Evolutionary conservation across 441 rosid species (phyloP), one percentile per base, ranked within the genome.

Genomic region (Pelargonium australe): DNA sequence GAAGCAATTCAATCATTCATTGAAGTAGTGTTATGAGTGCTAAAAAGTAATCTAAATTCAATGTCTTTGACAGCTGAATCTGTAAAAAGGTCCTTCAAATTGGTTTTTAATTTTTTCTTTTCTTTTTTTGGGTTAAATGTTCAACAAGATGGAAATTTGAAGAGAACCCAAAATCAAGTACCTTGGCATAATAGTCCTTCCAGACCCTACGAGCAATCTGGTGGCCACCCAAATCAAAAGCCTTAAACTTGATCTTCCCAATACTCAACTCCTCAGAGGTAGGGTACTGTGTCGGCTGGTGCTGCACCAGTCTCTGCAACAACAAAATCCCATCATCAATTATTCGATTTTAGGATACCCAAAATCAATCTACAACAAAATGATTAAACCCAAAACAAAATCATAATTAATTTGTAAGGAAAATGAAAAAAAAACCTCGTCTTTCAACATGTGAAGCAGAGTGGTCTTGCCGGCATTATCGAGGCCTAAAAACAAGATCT

Each of bases 141-240:
- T 53, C 9, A 14, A 53, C 60, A 14, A 53, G 17, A 5, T 0
- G 20, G 2, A 53, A 6, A 53, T 53, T 53, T 16, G 8, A 53
- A 53, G 20, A 7, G 7, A 5, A 25, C 45, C 62, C 66, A 41
- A 41, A 31, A 11, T 11, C 7, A 19, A 41, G 37, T 25, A 70
- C 82, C 82, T 79, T 64, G 11, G 82, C 70, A 6, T 73, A 79
- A 68, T 76, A 79, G 41, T 79, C 82, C 45, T 73, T 76, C 79
- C 82, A 79, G 47, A 79, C 79, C 49, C 82, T 73, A 34, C 82
- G 77, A 17, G 82, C 82, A 51, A 79, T 70, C 63, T 70, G 75
- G 63, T 79, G 82, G 20, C 82, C 82, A 45, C 82, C 82, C 66
- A 79, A 66, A 76, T 79, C 82, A 60, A 79, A 79, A 40, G 79